Evolutionary conservation across 257 asterid species (phyloP), one percentile per base, ranked within the genome.

Genomic region (Sherardia arvensis): DNA sequence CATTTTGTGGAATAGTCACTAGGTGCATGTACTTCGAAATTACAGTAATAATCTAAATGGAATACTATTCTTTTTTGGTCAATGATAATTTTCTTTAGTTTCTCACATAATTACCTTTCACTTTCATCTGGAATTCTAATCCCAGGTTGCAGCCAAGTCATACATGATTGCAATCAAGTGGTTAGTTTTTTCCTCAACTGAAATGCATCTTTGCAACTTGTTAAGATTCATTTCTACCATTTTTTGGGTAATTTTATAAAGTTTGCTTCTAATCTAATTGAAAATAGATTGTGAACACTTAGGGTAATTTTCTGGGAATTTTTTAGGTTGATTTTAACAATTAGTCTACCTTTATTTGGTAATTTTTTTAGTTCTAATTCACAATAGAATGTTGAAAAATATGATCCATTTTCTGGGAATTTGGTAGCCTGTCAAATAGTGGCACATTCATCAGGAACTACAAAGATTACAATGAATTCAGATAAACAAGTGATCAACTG

Each of bases 11-110:
- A 53, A 4, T 40, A n/a, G 20, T 43, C 51, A 43, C 20, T 7
- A n/a, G 59, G 32, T 54, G 59, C n/a, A 54, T 54, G 6, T 54
- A n/a, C 59, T 27, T 43, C 26, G 62, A 48, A 9, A 59, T 33
- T 53, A 3, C 69, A 69, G 14, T 57, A 70, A 17, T 12, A 5
- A 38, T 38, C 17, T 9, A 38, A 38, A 38, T 38, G 12, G 3
- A 38, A 9, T 43, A 43, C 32, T 53, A 77, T 77, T 53, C 66
- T 73, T 28, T 48, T 40, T 11, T 38, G 47, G 51, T 43, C 51
- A 43, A 15, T 2, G 8, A 43, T 15, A 43, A 43, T 15, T 43
- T 43, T 40, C 49, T 2, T 12, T 40, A 9, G n/a, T 5, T 40
- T 3, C 18, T 40, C n/a, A 40, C n/a, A 40, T 40, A 15, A 15